Evolutionary conservation across 345 rosid species (phyloP).

Genomic region (Eucalyptus decipiens): DNA sequence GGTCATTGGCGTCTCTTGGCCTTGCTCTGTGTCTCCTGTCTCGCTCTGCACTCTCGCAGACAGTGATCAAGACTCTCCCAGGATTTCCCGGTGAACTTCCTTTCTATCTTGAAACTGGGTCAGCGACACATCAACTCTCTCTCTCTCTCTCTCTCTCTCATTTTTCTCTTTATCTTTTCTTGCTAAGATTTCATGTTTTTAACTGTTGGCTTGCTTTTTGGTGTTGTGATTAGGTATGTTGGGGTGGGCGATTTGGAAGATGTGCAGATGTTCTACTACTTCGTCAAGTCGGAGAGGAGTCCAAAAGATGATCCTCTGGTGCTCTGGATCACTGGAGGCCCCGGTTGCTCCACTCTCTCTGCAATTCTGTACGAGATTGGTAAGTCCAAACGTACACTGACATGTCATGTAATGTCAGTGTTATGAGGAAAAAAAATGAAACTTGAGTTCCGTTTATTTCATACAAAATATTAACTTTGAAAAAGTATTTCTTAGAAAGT

Average conservation of each 20-base stretch:
- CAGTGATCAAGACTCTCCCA: not conserved
- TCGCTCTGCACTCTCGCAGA: not conserved
- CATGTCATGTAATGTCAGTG: rapidly evolving
- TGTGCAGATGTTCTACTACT: slow-evolving; percentile 10
- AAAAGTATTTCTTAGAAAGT: too few species aligned
- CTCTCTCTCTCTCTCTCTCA: not conserved
- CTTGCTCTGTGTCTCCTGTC: not conserved
- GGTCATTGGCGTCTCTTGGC: not conserved
- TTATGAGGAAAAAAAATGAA: too few species aligned
- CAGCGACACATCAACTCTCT: not conserved
- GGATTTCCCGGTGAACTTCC: slow-evolving; percentile 12
- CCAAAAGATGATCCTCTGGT: slow-evolving; percentile 9
- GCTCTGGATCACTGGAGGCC: slow-evolving; percentile 17
- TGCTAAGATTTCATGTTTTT: not conserved
- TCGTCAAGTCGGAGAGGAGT: slow-evolving; percentile 7
- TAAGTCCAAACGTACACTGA: not conserved
- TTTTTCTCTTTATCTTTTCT: not conserved
- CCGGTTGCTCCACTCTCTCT: slow-evolving; percentile 14
- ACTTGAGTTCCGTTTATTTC: rapidly evolving
- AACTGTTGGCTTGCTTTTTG: not conserved
- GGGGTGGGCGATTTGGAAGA: slow-evolving; percentile 4
- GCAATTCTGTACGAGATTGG: slow-evolving; percentile 6
- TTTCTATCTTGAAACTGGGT: slow-evolving; percentile 14
- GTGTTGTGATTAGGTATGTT: slow-evolving; percentile 1
- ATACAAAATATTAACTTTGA: not conserved